Evolutionary conservation across 225 moss, liverwort and hornwort genomes (phyloP).

Genomic region (Marchantia polymorpha): DNA sequence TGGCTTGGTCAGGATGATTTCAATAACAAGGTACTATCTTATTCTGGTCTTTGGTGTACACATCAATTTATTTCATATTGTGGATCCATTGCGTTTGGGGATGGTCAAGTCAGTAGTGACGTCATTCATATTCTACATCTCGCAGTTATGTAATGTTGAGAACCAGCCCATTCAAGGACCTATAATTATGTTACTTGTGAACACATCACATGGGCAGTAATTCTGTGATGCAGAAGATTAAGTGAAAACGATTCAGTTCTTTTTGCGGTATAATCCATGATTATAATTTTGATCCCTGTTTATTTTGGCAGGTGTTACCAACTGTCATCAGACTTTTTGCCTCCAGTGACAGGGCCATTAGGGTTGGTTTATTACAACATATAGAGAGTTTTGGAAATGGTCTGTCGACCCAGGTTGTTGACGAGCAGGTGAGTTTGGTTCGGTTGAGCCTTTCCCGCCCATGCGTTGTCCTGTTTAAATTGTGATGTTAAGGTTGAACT

Average conservation of each 20-base stretch:
- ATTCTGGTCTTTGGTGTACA: neutral
- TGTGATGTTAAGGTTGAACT: neutral
- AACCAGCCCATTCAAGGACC: too few relatives aligned
- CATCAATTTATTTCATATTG: too few relatives aligned
- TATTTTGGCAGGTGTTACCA: slow-evolving; percentile 64
- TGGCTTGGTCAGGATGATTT: slow-evolving; percentile 91
- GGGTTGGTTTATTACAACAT: slow-evolving; percentile 85
- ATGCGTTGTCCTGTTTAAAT: neutral
- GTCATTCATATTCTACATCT: too few relatives aligned
- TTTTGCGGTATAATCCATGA: too few relatives aligned
- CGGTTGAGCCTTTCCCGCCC: neutral
- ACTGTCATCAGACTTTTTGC: slow-evolving; percentile 87
- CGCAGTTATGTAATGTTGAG: too few relatives aligned
- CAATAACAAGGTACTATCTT: slow-evolving; percentile 54
- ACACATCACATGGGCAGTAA: too few relatives aligned
- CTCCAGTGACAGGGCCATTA: slow-evolving; percentile 88
- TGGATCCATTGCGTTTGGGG: too few relatives aligned
- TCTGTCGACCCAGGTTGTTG: slow-evolving; percentile 82
- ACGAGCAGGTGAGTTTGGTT: slow-evolving; percentile 64
- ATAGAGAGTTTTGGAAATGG: slow-evolving; percentile 79
- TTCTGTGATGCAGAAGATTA: too few relatives aligned
- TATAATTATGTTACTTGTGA: too few relatives aligned
- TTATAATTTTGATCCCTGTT: neutral
- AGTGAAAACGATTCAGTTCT: too few relatives aligned
- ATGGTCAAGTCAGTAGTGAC: too few relatives aligned